Conservation (phyloP, 129 eudicot genomes). For the Logfia minima region DNA sequence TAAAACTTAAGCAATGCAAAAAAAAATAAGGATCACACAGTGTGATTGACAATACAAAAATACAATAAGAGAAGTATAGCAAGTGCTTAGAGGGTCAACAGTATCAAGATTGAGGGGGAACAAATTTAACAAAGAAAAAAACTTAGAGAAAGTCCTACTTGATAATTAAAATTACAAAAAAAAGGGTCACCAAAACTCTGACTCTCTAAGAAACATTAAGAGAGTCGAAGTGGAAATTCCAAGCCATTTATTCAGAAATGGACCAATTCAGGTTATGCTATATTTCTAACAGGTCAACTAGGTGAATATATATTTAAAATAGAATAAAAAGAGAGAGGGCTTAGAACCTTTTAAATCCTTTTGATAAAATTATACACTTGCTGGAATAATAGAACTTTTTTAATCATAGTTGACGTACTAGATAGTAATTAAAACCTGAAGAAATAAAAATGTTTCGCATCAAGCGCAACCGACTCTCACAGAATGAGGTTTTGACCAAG, state of each 20-base stretch:
- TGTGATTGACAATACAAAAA: not conserved
- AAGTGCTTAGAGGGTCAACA: conserved; percentile 8
- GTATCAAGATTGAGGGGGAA: conserved; percentile 5
- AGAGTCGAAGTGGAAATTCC: not conserved
- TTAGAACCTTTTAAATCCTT: not conserved
- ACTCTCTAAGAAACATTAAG: not conserved
- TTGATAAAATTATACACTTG: no score
- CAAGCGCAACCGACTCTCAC: not conserved
- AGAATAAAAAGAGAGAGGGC: not conserved
- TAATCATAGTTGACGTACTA: not conserved
- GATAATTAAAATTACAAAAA: not conserved
- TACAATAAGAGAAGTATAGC: not conserved
- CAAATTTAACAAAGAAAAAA: not conserved
- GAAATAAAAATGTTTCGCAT: not conserved
- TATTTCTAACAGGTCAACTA: not conserved
- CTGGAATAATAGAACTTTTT: no score
- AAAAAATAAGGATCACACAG: not conserved
- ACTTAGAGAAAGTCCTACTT: not conserved
- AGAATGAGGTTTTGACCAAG: not conserved
- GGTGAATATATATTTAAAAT: not conserved
- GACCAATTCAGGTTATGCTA: not conserved
- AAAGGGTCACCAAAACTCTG: not conserved
- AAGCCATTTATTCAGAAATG: no score
- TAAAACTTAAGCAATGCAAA: conserved; percentile 4
- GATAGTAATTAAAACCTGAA: not conserved